Evolutionary conservation across 805 yeast genomes (phyloP).

Genomic region (Yamadazyma endophytica): DNA sequence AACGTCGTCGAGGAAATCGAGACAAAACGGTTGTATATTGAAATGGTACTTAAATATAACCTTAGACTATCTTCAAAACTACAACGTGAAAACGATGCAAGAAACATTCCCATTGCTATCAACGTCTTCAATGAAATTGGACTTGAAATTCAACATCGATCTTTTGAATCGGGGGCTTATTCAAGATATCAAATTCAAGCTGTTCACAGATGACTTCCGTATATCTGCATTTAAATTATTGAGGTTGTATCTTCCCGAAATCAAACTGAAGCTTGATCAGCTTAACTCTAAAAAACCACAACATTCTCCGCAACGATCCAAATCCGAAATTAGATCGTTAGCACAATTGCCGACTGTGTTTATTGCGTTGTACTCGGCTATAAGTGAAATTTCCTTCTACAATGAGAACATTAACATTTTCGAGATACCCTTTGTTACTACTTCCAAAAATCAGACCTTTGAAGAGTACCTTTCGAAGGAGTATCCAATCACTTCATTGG

Average conservation of each 20-base stretch:
- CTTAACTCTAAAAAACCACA: neutral
- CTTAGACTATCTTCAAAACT: constrained; percentile 5
- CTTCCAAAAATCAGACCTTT: constrained; percentile 17
- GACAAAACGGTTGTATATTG: constrained; percentile 11
- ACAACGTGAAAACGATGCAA: constrained; percentile 2
- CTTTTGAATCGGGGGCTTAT: constrained; percentile 15
- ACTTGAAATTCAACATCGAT: constrained; percentile 13
- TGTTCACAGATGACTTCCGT: constrained; percentile 19
- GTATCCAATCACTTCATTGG: constrained; percentile 19
- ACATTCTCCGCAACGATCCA: neutral
- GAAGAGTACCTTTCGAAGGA: constrained; percentile 16
- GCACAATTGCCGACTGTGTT: constrained; percentile 10
- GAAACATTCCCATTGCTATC: constrained; percentile 9
- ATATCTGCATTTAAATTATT: constrained; percentile 18
- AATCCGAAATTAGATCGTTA: neutral
- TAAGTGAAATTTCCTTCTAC: constrained; percentile 23
- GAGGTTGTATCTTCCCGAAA: constrained; percentile 12
- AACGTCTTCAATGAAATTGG: constrained; percentile 11
- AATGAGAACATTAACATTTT: constrained; percentile 20
- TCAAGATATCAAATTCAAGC: constrained; percentile 14
- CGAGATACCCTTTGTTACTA: constrained; percentile 29
- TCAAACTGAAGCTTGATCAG: constrained; percentile 3
- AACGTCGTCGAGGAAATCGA: constrained; percentile 16
- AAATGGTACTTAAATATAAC: constrained; percentile 14
- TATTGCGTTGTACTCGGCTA: constrained; percentile 16